A percentile compares a stretch with the other conserved stretches of the same genome.
These are phyloP conservation scores for Achlya hypogyna DNA, from an alignment of 352 stramenopile species.

Conservation along the genomic window DNA sequence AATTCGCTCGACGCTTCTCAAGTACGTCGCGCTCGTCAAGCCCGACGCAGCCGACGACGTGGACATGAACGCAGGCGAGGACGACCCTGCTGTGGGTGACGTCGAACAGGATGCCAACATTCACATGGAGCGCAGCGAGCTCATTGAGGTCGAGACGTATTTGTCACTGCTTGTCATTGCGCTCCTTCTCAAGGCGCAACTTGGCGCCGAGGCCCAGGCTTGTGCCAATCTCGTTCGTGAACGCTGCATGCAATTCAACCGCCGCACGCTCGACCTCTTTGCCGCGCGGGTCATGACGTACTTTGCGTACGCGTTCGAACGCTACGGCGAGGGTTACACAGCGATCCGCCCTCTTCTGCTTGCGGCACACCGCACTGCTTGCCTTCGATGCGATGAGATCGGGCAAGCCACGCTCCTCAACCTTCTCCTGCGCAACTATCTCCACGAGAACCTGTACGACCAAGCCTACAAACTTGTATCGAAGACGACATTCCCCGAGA, in stretches of 20 bases:
- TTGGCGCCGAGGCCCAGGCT: constrained; percentile 43
- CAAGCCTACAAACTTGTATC: constrained; percentile 89
- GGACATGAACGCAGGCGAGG: constrained; percentile 42
- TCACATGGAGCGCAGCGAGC: constrained; percentile 35
- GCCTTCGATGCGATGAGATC: constrained; percentile 83
- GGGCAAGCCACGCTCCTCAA: constrained; percentile 87
- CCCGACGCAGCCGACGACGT: constrained; percentile 30
- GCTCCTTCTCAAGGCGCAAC: constrained; percentile 60
- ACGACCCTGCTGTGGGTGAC: constrained; percentile 21
- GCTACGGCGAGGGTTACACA: constrained; percentile 40
- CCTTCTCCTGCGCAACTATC: constrained; percentile 84
- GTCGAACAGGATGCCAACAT: constrained; percentile 22
- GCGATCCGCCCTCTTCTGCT: constrained; percentile 63
- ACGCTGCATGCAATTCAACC: constrained; percentile 70
- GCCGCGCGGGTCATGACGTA: constrained; percentile 73
- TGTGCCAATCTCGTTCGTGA: constrained; percentile 41
- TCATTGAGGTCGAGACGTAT: constrained; percentile 83
- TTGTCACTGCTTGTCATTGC: constrained; percentile 69
- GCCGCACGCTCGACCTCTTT: constrained; percentile 66
- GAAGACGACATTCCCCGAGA: constrained; percentile 84
- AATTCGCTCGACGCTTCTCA: constrained; percentile 43
- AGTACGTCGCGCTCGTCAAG: constrained; percentile 38
- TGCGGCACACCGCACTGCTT: constrained; percentile 77
- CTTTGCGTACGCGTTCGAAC: constrained; percentile 64
- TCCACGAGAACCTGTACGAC: constrained; percentile 86